phyloP scores from a whole-genome alignment of 2,329 filamentous ascomycete species.

The Penicillium digitatum region DNA sequence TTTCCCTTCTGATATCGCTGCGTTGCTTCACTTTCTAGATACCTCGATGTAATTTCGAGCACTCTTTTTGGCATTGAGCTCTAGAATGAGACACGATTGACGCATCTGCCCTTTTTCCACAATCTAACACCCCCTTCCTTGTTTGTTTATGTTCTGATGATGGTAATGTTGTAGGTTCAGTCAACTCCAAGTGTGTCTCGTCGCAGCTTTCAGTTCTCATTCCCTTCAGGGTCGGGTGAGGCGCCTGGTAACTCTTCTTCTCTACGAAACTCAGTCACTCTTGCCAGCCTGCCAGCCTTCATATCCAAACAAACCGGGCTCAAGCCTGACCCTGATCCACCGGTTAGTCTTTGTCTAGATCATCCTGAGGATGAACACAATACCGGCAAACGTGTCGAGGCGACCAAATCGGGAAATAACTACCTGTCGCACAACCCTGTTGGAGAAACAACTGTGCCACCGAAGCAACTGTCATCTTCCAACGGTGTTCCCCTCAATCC shows the following conservation, averaged over 20 bases:
- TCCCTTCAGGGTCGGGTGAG: conserved; percentile 14
- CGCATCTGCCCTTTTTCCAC: conserved; percentile 15
- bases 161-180: conserved; percentile 34
- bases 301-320: conserved; percentile 14
- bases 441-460: background rate
- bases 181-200: conserved; percentile 26
- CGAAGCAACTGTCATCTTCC: background rate
- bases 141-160: conserved; percentile 28
- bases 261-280: conserved; percentile 22
- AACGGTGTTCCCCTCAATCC: background rate
- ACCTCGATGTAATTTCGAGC: conserved; percentile 32
- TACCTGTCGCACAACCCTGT: background rate
- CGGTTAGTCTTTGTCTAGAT: conserved; percentile 1
- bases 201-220: conserved; percentile 23
- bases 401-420: conserved; percentile 4
- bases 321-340: conserved; percentile 3
- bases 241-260: conserved; percentile 14
- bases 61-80: conserved; percentile 19
- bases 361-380: conserved; percentile 5
- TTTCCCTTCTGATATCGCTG: conserved; percentile 13
- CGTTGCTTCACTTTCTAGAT: conserved; percentile 24
- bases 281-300: conserved; percentile 25
- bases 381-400: conserved; percentile 6
- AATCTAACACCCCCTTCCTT: conserved; percentile 6
- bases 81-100: conserved; percentile 31